Conservation (phyloP, 345 rosid genomes). For the Crucihimalaya himalaica region DNA sequence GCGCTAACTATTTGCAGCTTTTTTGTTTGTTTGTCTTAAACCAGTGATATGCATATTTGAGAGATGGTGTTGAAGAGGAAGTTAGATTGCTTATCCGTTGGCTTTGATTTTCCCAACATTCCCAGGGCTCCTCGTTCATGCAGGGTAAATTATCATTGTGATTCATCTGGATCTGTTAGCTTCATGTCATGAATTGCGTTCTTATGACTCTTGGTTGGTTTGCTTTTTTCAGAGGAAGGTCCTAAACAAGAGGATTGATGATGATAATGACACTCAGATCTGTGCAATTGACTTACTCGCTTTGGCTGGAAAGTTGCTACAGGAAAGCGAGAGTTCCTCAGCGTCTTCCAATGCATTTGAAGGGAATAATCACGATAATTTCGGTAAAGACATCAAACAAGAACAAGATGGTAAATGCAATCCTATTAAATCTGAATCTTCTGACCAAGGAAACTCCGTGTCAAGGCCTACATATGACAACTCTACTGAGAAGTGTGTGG, state of each 20-base stretch:
- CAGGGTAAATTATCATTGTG: constrained; percentile 52
- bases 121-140: constrained; percentile 91
- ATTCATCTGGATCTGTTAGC: constrained; percentile 10
- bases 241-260: constrained; percentile 44
- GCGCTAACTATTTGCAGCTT: neutral
- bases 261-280: constrained; percentile 52
- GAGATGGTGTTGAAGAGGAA: constrained; percentile 90
- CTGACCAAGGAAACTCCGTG: constrained; percentile 54
- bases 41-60: constrained; percentile 48
- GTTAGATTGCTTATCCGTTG: constrained; percentile 55
- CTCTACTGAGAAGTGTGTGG: constrained; percentile 42
- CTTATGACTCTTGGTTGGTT: neutral
- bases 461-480: constrained; percentile 42
- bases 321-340: constrained; percentile 78
- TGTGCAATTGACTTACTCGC: constrained; percentile 91
- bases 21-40: neutral
- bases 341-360: constrained; percentile 77
- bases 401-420: constrained; percentile 46
- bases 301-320: constrained; percentile 81
- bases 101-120: constrained; percentile 57
- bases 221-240: constrained; percentile 57
- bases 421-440: constrained; percentile 49
- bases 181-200: neutral
- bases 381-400: constrained; percentile 38
- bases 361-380: constrained; percentile 48